A percentile compares a stretch with the other conserved stretches of the same genome.
Conservation (phyloP, 83 land plant genomes). For the Picea engelmannii region DNA sequence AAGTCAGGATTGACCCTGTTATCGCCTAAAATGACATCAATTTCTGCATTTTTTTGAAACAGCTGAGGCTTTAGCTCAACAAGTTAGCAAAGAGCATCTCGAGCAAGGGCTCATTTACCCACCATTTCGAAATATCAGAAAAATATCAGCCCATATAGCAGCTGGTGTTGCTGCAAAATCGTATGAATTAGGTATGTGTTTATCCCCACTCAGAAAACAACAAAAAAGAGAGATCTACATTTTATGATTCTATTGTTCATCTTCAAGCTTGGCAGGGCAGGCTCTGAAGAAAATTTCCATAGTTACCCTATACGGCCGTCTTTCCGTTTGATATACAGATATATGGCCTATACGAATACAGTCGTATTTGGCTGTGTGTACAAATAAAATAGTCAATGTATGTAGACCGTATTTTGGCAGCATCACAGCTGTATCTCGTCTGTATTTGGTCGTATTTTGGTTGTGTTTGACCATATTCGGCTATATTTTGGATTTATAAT, state of each 20-base stretch:
- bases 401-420: no score
- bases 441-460: no score
- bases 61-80: slow-evolving; percentile 88
- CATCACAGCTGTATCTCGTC: no score
- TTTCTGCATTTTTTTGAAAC: slow-evolving; percentile 7
- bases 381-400: no score
- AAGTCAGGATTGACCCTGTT: neutral
- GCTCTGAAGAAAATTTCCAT: no score
- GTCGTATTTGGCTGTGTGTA: no score
- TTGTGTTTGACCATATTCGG: no score
- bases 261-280: no score
- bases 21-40: neutral
- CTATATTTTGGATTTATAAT: no score
- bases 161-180: slow-evolving; percentile 89
- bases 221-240: neutral
- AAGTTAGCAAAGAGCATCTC: slow-evolving; percentile 73
- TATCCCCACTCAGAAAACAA: neutral
- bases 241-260: neutral
- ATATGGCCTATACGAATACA: no score
- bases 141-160: slow-evolving; percentile 89
- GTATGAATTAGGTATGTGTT: slow-evolving; percentile 77
- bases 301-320: no score
- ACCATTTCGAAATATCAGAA: slow-evolving; percentile 80
- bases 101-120: slow-evolving; percentile 85
- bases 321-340: no score